Base-by-base conservation (phyloP, 2,329 filamentous ascomycete genomes). In the Penicillium griseofulvum region DNA sequence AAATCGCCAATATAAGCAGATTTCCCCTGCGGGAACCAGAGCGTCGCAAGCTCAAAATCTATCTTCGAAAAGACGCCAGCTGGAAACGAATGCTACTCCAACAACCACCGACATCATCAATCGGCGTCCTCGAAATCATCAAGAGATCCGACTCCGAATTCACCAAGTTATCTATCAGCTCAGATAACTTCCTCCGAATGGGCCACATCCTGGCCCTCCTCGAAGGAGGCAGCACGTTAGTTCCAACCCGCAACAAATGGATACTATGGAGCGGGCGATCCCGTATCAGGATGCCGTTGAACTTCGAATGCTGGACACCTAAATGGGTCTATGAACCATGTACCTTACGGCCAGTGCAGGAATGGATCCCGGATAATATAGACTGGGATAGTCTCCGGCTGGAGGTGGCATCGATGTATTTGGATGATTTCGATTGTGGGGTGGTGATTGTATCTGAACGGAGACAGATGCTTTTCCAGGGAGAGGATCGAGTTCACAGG, bases 371-470 rank as follows among this genome's bases (percentile, higher is more conserved):
- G 1, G 52, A 51, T 28, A 51, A 54, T 31, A 51, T 54, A 24
- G 52, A 54, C 34, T 54, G 52, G 52, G 52, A 54, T 36, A 54
- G 52, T 45, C 47, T 54, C 14, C 52, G 52, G 26, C 17, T 54
- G 39, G 52, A 51, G 33, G 52, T 54, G 8, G 52, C 39, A n/a
- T 45, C 47, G 12, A 51, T 54, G 52, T 54, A 54, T 22, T 29
- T 54, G 41, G 34, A 54, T 45, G 52, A 51, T n/a, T 51, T 45
- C 4, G 52, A 54, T 28, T 54, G 52, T 34, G 52, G 36, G 8
- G 31, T 54, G 39, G 47, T 54, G 8, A 45, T 54, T 45, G 52
- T 54, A 12, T 54, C 52, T 4, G 52, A 54, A 11, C 39, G 52
- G 33, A 51, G 52, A 28, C 52, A 54, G 19, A 14, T 51, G 26